Conservation (phyloP, 2,329 filamentous ascomycete genomes). For the Clonostachys sp. region DNA sequence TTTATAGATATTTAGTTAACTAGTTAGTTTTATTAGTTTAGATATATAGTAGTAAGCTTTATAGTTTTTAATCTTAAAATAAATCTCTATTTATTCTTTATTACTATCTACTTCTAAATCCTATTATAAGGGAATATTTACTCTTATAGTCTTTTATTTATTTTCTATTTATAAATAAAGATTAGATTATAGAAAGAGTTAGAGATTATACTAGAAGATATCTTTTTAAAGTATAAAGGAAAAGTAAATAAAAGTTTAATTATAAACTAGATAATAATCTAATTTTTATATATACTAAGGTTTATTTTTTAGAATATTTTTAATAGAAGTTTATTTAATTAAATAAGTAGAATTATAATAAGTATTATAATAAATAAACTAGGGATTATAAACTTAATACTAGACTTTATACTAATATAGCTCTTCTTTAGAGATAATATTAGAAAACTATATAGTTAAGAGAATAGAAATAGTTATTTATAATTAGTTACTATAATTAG, state of each 20-base stretch:
- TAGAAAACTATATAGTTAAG: conserved; percentile 4
- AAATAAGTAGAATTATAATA: neutral
- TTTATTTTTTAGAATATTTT: conserved; percentile 1
- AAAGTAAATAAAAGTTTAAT: neutral
- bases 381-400: conserved; percentile 1
- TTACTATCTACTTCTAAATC: too few relatives aligned
- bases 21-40: neutral
- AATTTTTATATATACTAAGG: too few relatives aligned
- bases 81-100: neutral
- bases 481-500: neutral
- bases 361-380: conserved; percentile 1
- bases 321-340: neutral
- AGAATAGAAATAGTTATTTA: neutral
- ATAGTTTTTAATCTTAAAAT: neutral
- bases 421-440: conserved; percentile 8
- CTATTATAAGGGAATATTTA: too few relatives aligned
- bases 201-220: too few relatives aligned
- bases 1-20: too few relatives aligned
- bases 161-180: too few relatives aligned
- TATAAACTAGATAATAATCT: too few relatives aligned
- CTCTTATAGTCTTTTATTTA: too few relatives aligned
- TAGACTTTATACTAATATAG: conserved; percentile 3
- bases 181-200: neutral
- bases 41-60: neutral
- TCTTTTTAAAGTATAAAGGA: neutral